Base-by-base conservation (phyloP, 768 basidiomycete genomes). In the Sutorius australiensis region DNA sequence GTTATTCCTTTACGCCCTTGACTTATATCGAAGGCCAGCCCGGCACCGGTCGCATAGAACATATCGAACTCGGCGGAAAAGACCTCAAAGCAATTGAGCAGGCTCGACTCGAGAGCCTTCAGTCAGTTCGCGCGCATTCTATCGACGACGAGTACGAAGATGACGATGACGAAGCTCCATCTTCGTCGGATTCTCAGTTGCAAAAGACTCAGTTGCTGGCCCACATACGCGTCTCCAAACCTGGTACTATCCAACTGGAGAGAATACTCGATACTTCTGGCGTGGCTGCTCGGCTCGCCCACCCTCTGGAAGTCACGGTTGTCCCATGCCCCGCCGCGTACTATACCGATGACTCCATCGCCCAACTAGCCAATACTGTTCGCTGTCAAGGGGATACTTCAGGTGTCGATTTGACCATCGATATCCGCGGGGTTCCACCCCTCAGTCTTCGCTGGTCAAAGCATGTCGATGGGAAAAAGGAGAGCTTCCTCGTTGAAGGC, bases 281-380 rank as follows among this genome's bases (percentile, higher is more conserved):
- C 38, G 81, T 83, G 39, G 84, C 87, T 39, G 90, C 92, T 34
- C 84, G 89, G 27, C 72, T 95, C n/a, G 69, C 79, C 50, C 76
- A 78, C 49, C 74, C 83, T 40, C 76, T 77, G 13, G 81, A 87
- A 54, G 78, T 92, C 31, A 78, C 81, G 0, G 74, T 95, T 40
- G 89, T 86, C 12, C 89, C 92, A 17, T 97, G 94, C 64, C 94
- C 94, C 6, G 76, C 73, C 5, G 91, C 85, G 5, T 79, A 80
- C 59, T 94, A 93, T 62, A 61, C 73, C 0, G 67, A 68, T 1
- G 73, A 73, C 21, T 65, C 70, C 16, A 69, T 78, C 27, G 46
- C 52, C 36, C 61, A 64, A 59, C 53, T 68, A 9, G 64, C 70
- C 30, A 68, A 79, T 44, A 72, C 80, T 14, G 66, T 84, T 50